phyloP scores from a whole-genome alignment of 2,329 filamentous ascomycete species.

The Didymella segeticola region DNA sequence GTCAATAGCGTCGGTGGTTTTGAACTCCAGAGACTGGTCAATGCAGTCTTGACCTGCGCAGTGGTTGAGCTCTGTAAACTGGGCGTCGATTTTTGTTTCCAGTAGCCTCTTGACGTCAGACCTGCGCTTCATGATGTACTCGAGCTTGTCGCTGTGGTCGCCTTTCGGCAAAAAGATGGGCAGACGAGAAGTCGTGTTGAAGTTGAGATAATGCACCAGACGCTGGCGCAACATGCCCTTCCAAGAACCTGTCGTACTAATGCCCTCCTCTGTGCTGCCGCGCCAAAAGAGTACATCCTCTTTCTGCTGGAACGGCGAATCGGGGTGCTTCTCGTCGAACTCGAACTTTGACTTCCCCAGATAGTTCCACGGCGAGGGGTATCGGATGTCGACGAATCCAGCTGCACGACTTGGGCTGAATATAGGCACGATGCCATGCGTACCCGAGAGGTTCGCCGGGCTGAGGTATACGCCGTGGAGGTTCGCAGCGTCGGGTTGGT shows the following conservation, averaged over 20 bases:
- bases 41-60: conserved; percentile 62
- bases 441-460: conserved; percentile 66
- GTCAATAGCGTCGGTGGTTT: conserved; percentile 53
- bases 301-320: conserved; percentile 66
- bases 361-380: conserved; percentile 71
- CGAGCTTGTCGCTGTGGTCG: conserved; percentile 59
- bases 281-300: conserved; percentile 75
- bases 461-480: conserved; percentile 77
- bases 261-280: conserved; percentile 65
- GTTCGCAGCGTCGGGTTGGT: conserved; percentile 76
- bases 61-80: conserved; percentile 64
- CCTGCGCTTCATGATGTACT: conserved; percentile 63
- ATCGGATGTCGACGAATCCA: conserved; percentile 78
- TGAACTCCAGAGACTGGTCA: conserved; percentile 61
- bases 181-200: conserved; percentile 40
- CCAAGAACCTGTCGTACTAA: conserved; percentile 63
- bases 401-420: conserved; percentile 77
- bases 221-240: conserved; percentile 73
- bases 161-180: conserved; percentile 51
- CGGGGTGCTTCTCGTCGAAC: conserved; percentile 59
- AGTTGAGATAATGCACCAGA: conserved; percentile 66
- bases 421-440: conserved; percentile 72
- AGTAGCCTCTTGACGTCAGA: conserved; percentile 62
- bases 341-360: conserved; percentile 62
- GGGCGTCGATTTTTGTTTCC: conserved; percentile 60